These are phyloP conservation scores for Lepidium aucheri DNA, from an alignment of 345 rosid species.

Conservation along the genomic window DNA sequence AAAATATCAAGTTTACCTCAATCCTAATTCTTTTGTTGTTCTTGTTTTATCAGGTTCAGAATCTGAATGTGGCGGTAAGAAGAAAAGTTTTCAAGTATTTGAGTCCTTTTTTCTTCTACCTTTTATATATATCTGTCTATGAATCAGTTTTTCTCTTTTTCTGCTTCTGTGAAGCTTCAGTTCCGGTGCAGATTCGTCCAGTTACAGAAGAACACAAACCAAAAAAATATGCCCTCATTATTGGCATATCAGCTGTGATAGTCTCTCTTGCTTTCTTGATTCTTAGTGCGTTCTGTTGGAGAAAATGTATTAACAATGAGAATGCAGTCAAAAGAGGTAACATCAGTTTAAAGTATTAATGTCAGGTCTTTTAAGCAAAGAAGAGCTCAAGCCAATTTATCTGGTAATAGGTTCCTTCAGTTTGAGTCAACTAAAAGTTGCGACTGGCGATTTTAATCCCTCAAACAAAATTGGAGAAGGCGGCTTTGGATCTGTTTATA, in stretches of 20 bases:
- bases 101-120: not conserved
- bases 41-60: slow-evolving; percentile 19
- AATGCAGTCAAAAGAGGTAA: slow-evolving; percentile 5
- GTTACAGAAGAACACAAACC: not conserved
- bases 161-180: not conserved
- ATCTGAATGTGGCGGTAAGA: slow-evolving; percentile 29
- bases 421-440: slow-evolving; percentile 29
- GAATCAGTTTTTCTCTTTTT: not conserved
- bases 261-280: slow-evolving; percentile 22
- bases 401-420: slow-evolving; percentile 23
- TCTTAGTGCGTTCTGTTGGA: slow-evolving; percentile 33
- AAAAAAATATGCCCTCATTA: slow-evolving; percentile 1
- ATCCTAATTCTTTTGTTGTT: not conserved
- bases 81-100: not conserved
- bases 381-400: not conserved
- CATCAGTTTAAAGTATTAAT: not conserved
- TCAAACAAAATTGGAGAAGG: slow-evolving; percentile 39
- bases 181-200: slow-evolving; percentile 1
- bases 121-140: not conserved
- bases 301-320: not conserved
- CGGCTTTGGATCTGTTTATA: slow-evolving; percentile 35
- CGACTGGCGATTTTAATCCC: slow-evolving; percentile 26
- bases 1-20: not conserved
- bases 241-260: slow-evolving; percentile 28
- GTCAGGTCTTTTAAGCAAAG: not conserved